Conservation (phyloP, 2,329 filamentous ascomycete genomes). For the Epichloe baconii region DNA sequence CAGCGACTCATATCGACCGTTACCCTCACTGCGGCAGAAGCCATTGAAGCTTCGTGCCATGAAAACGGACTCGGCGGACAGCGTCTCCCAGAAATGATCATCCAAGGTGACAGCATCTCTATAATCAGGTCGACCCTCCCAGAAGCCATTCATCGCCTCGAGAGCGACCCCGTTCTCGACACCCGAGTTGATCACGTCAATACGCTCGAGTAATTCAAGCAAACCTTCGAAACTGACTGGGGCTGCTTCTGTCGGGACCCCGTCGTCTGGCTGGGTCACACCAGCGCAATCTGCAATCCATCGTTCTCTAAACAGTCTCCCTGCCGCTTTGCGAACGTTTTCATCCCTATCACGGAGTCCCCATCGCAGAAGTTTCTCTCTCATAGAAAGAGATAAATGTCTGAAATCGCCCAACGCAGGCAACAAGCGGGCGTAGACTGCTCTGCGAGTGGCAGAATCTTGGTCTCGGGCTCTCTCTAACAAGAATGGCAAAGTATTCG, state of each 20-base stretch:
- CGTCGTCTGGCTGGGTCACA: slow-evolving; percentile 44
- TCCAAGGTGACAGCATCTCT: slow-evolving; percentile 59
- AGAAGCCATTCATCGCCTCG: slow-evolving; percentile 92
- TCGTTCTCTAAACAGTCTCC: slow-evolving; percentile 79
- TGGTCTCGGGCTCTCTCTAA: slow-evolving; percentile 84
- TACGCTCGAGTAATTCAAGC: slow-evolving; percentile 81
- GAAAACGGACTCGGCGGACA: slow-evolving; percentile 78
- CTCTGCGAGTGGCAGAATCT: slow-evolving; percentile 69
- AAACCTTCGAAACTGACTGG: slow-evolving; percentile 69
- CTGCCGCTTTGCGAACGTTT: slow-evolving; percentile 82
- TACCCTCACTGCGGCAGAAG: slow-evolving; percentile 65
- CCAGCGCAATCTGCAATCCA: slow-evolving; percentile 95
- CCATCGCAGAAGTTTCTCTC: slow-evolving; percentile 92
- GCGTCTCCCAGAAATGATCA: slow-evolving; percentile 65
- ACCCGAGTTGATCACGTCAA: slow-evolving; percentile 84
- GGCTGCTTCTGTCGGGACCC: slow-evolving; percentile 40
- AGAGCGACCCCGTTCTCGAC: slow-evolving; percentile 81
- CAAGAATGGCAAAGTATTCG: slow-evolving; percentile 70
- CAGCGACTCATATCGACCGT: slow-evolving; percentile 60
- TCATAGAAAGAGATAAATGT: slow-evolving; percentile 81
- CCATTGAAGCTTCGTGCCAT: slow-evolving; percentile 88
- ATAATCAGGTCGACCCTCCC: slow-evolving; percentile 82
- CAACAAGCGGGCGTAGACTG: slow-evolving; percentile 75
- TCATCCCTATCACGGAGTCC: slow-evolving; percentile 89
- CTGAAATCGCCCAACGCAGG: slow-evolving; percentile 89